Percentiles rank a stretch among this genome's conserved stretches.
Conservation (phyloP, 1,284 basidiomycete species). For the Irpex sp. region DNA sequence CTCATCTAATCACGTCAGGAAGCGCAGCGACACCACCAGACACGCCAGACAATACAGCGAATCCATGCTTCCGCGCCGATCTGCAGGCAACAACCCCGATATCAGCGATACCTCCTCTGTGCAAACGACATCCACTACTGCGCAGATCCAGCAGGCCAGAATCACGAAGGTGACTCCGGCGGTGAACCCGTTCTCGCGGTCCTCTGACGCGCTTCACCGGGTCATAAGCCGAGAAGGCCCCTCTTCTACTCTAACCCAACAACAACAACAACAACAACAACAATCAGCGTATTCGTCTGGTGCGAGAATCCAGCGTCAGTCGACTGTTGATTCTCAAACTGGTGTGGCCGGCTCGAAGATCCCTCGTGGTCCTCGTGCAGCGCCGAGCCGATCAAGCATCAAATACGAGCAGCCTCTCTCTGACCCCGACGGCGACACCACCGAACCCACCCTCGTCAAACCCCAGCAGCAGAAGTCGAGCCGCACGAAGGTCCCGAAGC, state of each 20-base stretch:
- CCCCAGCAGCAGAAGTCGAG: not conserved
- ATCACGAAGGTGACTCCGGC: slow-evolving; percentile 14
- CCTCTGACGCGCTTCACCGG: slow-evolving; percentile 13
- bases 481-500: slow-evolving; percentile 10
- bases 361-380: slow-evolving; percentile 22
- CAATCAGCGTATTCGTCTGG: too few relatives aligned
- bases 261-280: too few relatives aligned
- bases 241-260: not conserved
- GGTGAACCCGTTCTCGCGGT: slow-evolving; percentile 17
- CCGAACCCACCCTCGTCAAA: not conserved
- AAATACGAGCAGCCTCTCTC: not conserved
- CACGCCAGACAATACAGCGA: slow-evolving; percentile 6
- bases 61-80: not conserved
- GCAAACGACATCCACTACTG: slow-evolving; percentile 18
- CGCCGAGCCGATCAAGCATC: slow-evolving; percentile 8
- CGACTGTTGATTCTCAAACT: not conserved
- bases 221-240: not conserved
- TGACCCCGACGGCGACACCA: not conserved
- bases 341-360: slow-evolving; percentile 8
- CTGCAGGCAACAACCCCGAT: slow-evolving; percentile 4
- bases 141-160: slow-evolving; percentile 22
- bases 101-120: slow-evolving; percentile 8
- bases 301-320: not conserved
- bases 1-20: not conserved
- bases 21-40: not conserved